Evolutionary conservation across 495 filamentous ascomycete species (phyloP).

Genomic region (Podospora comata): DNA sequence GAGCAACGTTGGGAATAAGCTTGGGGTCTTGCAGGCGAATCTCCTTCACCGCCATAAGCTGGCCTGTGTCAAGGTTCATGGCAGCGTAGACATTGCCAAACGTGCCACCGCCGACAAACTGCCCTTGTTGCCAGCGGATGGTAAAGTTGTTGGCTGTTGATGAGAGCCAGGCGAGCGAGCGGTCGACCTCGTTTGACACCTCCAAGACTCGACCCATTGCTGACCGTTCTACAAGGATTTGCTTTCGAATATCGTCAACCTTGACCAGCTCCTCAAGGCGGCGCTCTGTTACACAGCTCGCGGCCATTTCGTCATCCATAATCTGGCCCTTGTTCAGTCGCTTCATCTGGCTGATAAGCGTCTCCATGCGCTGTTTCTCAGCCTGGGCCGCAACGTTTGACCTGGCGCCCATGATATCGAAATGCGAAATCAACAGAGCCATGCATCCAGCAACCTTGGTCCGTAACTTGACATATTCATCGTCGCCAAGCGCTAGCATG

Average conservation of each 20-base stretch:
- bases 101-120: conserved; percentile 93
- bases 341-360: conserved; percentile 67
- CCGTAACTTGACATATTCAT: conserved; percentile 76
- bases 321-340: conserved; percentile 72
- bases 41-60: conserved; percentile 98
- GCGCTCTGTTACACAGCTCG: conserved; percentile 65
- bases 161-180: conserved; percentile 87
- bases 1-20: conserved; percentile 86
- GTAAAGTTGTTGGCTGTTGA: conserved; percentile 92
- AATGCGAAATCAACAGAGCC: conserved; percentile 95
- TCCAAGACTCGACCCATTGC: conserved; percentile 87
- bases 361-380: conserved; percentile 69
- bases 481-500: conserved; percentile 79
- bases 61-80: conserved; percentile 93
- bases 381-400: conserved; percentile 89
- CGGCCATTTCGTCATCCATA: conserved; percentile 81
- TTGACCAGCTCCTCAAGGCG: conserved; percentile 65
- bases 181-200: conserved; percentile 90
- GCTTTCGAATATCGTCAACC: conserved; percentile 73
- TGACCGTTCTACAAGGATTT: conserved; percentile 82
- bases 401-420: conserved; percentile 97
- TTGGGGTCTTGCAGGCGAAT: conserved; percentile 96
- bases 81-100: conserved; percentile 97
- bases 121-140: conserved; percentile 95
- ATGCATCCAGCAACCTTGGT: conserved; percentile 95